These are phyloP conservation scores for Silene vulgaris DNA, from an alignment of 179 eudicot species.

Conservation along the genomic window DNA sequence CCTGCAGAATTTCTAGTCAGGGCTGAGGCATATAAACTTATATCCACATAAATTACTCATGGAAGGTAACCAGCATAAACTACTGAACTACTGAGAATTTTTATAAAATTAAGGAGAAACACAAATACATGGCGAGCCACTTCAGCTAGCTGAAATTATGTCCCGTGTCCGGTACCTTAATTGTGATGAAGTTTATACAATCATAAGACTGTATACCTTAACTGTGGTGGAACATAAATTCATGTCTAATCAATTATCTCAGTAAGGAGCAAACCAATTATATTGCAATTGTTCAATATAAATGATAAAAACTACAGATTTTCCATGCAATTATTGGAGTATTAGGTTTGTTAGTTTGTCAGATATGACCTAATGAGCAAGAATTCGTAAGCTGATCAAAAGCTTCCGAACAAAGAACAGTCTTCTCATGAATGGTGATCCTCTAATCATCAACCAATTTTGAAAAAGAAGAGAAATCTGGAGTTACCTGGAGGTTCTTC, in stretches of 20 bases:
- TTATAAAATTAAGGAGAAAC: no score
- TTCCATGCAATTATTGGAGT: background rate
- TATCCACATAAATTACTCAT: background rate
- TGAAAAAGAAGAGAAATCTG: background rate
- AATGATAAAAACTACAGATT: background rate
- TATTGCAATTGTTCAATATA: background rate
- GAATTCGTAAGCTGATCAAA: background rate
- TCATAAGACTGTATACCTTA: background rate
- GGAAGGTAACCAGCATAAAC: background rate
- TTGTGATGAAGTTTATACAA: background rate
- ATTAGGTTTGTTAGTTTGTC: background rate
- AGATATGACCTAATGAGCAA: background rate
- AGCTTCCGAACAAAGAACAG: slow-evolving; percentile 8
- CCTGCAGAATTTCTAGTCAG: slow-evolving; percentile 39
- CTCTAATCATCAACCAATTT: slow-evolving; percentile 1
- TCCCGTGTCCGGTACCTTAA: background rate
- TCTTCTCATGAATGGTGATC: background rate
- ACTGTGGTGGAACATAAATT: background rate
- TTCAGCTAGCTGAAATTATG: background rate
- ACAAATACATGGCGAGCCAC: no score
- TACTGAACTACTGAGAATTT: no score
- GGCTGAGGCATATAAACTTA: background rate
- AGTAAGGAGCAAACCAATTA: background rate
- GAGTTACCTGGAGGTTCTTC: slow-evolving; percentile 31
- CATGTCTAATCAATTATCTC: background rate